A percentile compares a stretch with the other conserved stretches of the same genome.
phyloP scores from a whole-genome alignment of 768 basidiomycete species.

The Lentinula boryana region DNA sequence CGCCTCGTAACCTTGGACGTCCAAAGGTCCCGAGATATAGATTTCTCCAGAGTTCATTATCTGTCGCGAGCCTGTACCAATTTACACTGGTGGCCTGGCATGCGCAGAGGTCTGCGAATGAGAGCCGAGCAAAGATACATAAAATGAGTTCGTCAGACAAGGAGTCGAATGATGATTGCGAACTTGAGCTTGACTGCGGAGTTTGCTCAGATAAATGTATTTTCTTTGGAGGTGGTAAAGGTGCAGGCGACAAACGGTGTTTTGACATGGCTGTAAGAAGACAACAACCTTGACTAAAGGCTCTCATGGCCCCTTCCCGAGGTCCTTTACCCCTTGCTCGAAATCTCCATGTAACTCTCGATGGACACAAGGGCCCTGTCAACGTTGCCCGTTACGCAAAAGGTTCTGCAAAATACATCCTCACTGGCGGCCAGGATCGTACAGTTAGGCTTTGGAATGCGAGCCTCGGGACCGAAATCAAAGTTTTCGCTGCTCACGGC shows the following conservation, averaged over 20 bases:
- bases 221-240: slow-evolving; percentile 56
- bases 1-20: slow-evolving; percentile 61
- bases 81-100: slow-evolving; percentile 56
- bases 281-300: slow-evolving; percentile 1
- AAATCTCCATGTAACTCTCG: slow-evolving; percentile 55
- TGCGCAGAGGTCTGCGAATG: slow-evolving; percentile 61
- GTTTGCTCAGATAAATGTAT: slow-evolving; percentile 24
- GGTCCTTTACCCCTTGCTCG: slow-evolving; percentile 50
- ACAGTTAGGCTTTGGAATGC: slow-evolving; percentile 91
- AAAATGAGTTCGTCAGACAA: slow-evolving; percentile 76
- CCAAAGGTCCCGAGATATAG: slow-evolving; percentile 64
- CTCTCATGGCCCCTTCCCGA: slow-evolving; percentile 47
- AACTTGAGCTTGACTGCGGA: slow-evolving; percentile 8
- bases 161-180: slow-evolving; percentile 38
- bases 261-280: slow-evolving; percentile 38
- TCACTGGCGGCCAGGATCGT: slow-evolving; percentile 93
- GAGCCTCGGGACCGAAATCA: slow-evolving; percentile 79
- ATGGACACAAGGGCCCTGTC: slow-evolving; percentile 75
- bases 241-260: slow-evolving; percentile 39
- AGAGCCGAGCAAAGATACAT: slow-evolving; percentile 66
- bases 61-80: slow-evolving; percentile 34
- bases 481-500: slow-evolving; percentile 85
- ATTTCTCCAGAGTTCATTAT: slow-evolving; percentile 56
- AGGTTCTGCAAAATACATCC: slow-evolving; percentile 79
- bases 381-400: slow-evolving; percentile 91